Base-by-base conservation (phyloP, 2,329 filamentous ascomycete genomes). In the Achaetomium macrosporum region DNA sequence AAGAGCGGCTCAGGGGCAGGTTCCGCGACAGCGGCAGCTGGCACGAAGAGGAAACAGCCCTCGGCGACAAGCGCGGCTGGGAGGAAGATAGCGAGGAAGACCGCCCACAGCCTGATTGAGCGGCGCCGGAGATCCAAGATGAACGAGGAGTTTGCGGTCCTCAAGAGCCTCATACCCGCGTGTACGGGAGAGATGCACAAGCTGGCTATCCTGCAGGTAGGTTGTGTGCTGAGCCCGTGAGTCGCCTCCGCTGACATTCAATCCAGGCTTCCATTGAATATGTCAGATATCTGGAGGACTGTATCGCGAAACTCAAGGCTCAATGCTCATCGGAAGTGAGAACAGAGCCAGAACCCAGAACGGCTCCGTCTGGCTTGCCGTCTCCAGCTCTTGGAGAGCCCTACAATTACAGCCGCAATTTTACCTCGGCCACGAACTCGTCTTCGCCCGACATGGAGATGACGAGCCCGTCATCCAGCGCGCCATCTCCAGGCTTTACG, bases 151-250 rank as follows among this genome's bases (percentile, higher is more conserved):
- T 97, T 97, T 72, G 87, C 84, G 2, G 87, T 95, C 15, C 73
- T 97, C 59, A 97, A 97, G 72, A 82, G 86, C 63, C 90, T 99
- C 88, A 95, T 97, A 53, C 93, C 93, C 0, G 92, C 93, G 2
- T 97, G 93, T 69, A 83, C 81, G n/a, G 91, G 90, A 7, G 92
- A 97, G 65, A 97, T 97, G 93, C 93, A 97, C 70, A 99, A 99
- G 71, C 74, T 97, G 53, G 90, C 91, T 15, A 96, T 97, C 61
- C 73, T 97, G 47, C 90, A 96, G 82, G 91, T 95, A 68, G 59
- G 78, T 69, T 6, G 10, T 37, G 41, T 11, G 9, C 6, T 10
- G 7, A 9, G n/a, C 12, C n/a, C 20, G 3, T 35, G 33, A 5
- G 3, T 35, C 33, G 33, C n/a, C n/a, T 3, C 29, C 20, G 36